Evolutionary conservation across 129 eudicot species (phyloP), one percentile per base, ranked within the genome.

Genomic region (Calendula officinalis): DNA sequence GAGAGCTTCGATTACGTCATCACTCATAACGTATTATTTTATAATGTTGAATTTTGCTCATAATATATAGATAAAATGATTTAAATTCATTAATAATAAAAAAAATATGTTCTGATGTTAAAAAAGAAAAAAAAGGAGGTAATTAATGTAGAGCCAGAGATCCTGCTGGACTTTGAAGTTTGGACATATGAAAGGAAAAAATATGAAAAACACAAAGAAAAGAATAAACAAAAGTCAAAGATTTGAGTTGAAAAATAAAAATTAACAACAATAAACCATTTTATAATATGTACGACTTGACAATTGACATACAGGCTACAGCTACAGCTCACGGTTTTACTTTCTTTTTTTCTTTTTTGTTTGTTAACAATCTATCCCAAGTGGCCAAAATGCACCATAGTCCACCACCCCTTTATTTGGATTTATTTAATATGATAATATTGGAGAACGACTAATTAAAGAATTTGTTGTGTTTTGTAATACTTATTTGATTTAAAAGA

Each of bases 261-360:
- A 67, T 10, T 5, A 41, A 68, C 10, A 43, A 56, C 22, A 35
- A 30, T 14, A 41, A 41, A 68, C 44, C 56, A 43, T 44, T 36
- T 22, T 22, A 22, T 22, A 22, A 22, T 22, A 22, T 54, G 37
- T 47, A 33, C 36, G 46, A 44, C 46, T 68, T 68, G 43, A 68
- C 54, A 33, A 35, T n/a, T 22, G 30, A 22, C 30, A 22, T 22
- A 22, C 30, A 22, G 30, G 30, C 1, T 22, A 22, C 30, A 22
- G 30, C 1, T 57, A 56, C 74, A 68, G 66, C 65, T 68, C 66
- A 68, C 5, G 55, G 55, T 68, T 47, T 45, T 68, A 56, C 66
- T 30, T 67, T 67, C n/a, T 15, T 4, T 41, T 14, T 4, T 42
- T 1, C 8, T 22, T 30, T 11, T 4, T 51, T 5, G 22, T 12